Evolutionary conservation across 2,329 filamentous ascomycete genomes (phyloP).

Genomic region (Eurotiales sp.): DNA sequence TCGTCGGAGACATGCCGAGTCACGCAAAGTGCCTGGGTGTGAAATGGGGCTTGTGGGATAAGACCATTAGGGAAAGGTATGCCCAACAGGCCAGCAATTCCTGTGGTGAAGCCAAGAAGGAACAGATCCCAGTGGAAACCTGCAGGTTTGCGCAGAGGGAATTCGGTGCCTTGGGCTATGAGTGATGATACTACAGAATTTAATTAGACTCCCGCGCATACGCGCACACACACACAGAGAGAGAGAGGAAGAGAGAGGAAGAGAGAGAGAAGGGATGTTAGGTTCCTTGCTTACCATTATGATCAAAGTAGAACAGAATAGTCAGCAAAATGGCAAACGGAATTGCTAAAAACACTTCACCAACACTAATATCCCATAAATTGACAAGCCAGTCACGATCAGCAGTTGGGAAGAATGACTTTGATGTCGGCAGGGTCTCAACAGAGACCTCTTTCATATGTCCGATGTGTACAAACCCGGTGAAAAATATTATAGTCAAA

Average conservation of each 20-base stretch:
- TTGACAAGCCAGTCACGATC: constrained; percentile 72
- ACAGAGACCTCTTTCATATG: constrained; percentile 70
- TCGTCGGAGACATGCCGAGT: constrained; percentile 54
- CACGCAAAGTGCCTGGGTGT: constrained; percentile 74
- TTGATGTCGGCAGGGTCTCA: constrained; percentile 69
- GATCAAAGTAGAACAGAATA: constrained; percentile 84
- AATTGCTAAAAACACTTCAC: constrained; percentile 77
- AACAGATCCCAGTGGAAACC: constrained; percentile 86
- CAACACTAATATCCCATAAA: constrained; percentile 73
- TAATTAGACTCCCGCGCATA: neutral
- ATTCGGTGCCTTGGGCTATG: constrained; percentile 79
- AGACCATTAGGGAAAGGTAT: constrained; percentile 79
- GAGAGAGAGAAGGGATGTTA: neutral
- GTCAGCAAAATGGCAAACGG: constrained; percentile 81
- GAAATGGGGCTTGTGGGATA: constrained; percentile 79
- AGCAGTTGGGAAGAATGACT: constrained; percentile 72
- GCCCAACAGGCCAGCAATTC: constrained; percentile 69
- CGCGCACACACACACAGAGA: too few species aligned
- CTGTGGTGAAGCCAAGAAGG: constrained; percentile 73
- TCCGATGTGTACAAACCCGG: constrained; percentile 81
- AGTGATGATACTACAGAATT: constrained; percentile 68
- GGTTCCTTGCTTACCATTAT: constrained; percentile 60
- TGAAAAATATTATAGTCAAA: constrained; percentile 79
- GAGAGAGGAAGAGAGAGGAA: too few species aligned
- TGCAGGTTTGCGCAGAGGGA: constrained; percentile 73